A percentile compares a stretch with the other conserved stretches of the same genome.
Evolutionary conservation across 305 asterid genomes (phyloP).

Genomic region (Stenogyne calaminthoides): DNA sequence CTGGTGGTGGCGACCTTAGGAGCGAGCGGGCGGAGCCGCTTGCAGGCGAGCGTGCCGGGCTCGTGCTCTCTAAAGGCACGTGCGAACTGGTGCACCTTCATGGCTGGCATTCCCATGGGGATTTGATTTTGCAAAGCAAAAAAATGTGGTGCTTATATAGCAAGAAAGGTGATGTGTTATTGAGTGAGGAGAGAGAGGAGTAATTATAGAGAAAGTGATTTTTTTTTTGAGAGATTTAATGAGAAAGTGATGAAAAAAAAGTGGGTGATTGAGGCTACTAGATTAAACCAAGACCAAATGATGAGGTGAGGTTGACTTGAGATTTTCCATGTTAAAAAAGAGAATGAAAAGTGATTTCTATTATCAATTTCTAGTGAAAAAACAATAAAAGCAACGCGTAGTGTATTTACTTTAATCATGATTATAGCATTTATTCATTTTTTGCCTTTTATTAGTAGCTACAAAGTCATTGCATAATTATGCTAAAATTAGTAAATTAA

Average conservation of each 20-base stretch:
- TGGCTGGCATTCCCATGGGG: constrained; percentile 56
- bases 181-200: constrained; percentile 19
- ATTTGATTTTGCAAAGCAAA: constrained; percentile 32
- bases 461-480: neutral
- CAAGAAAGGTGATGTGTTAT: constrained; percentile 38
- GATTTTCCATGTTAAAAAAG: constrained; percentile 56
- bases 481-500: neutral
- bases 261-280: constrained; percentile 39
- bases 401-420: constrained; percentile 37
- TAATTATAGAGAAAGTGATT: too few species aligned
- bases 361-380: constrained; percentile 12
- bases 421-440: neutral
- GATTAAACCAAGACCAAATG: constrained; percentile 92
- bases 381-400: constrained; percentile 25
- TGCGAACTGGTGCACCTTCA: constrained; percentile 80
- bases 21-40: constrained; percentile 78
- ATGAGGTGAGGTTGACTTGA: constrained; percentile 97
- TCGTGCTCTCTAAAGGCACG: constrained; percentile 78
- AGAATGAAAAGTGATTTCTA: constrained; percentile 32
- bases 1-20: constrained; percentile 41
- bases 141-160: constrained; percentile 54
- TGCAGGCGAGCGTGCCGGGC: constrained; percentile 71
- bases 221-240: too few species aligned
- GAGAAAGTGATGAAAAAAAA: constrained; percentile 16
- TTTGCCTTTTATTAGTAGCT: neutral